Evolutionary conservation across 2,329 filamentous ascomycete species (phyloP), one percentile per base, ranked within the genome.

Genomic region (Nothophaeocryptopus gaeumannii): DNA sequence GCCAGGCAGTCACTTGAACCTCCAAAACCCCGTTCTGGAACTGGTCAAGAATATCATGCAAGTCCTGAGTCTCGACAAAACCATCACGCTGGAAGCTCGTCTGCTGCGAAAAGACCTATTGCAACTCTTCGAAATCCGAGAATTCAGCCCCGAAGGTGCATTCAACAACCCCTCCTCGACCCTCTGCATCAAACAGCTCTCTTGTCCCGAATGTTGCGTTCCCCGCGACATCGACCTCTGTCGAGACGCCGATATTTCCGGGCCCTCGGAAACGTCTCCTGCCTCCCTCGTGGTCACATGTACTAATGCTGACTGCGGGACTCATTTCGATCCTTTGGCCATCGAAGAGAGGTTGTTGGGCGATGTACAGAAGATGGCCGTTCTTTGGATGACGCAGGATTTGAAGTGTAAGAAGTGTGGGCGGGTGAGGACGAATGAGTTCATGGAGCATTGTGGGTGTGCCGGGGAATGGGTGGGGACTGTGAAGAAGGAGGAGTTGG

Each of bases 371-470:
- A 82, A 81, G 15, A 73, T 86, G 65, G 76, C 89, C 7, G 79
- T 89, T 20, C 83, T 86, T 61, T 99, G 95, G 91, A 79, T 83
- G 55, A 88, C 85, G 31, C 92, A 97, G 72, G 93, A 99, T 68
- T 72, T 97, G 50, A 89, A 89, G 71, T 99, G 93, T 67, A 82
- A 79, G 30, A 89, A 89, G 60, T 84, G 81, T 61, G 70, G 69
- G 36, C 63, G 72, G 3, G 70, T 96, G 34, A 77, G 89, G 65
- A 78, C 88, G 35, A 97, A 96, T 67, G 92, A 96, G 64, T 95
- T 97, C 62, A 90, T 93, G 84, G 92, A 96, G 69, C 91, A 97
- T 70, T 99, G 95, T 71, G 86, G 85, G 9, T 99, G 93, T 74
- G 89, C 88, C 54, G 93, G 93, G 3, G 80, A 81, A 51, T 99